Base-by-base conservation (phyloP, 495 filamentous ascomycete species). In the Achaetomiella virescens region DNA sequence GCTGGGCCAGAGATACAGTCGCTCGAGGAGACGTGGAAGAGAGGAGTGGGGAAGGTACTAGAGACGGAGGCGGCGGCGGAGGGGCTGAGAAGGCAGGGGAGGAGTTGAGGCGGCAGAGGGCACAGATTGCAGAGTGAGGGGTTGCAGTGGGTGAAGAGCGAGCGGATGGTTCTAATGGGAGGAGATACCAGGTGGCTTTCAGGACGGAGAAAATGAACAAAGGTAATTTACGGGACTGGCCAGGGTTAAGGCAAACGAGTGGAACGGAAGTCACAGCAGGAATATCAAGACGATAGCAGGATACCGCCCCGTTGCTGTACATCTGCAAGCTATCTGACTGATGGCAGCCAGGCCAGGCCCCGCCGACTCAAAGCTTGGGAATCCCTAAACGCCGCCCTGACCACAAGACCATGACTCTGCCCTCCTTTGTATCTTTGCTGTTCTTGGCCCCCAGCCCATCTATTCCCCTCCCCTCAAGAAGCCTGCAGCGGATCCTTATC, bases 41-140 rank as follows among this genome's bases (percentile, higher is more conserved):
- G 69, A n/a, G 85, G 85, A 12, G 78, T 91, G 22, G 84, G 82
- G n/a, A 72, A 80, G 50, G 81, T 85, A 40, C 58, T 93, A 35
- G 87, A 91, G 71, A 85, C 86, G 14, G 87, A 92, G 73, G 71
- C 86, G 58, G 88, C 87, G 3, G 81, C 82, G 15, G 88, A 96
- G 75, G 74, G 70, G 50, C 54, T 91, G 63, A 78, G 86, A 63
- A 63, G 64, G 49, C 61, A 73, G 66, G 62, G 7, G 72, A 72
- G 56, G 63, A 54, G 43, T 57, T 66, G 61, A 68, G 70, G 59
- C 2, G 41, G 20, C 10, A 6, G n/a, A 15, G 38, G 7, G 21
- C 29, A 17, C 8, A 41, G 33, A 8, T 2, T 20, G 17, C 6
- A 33, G 12, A 7, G 22, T 12, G 17, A 3, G 27, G 45, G 29